phyloP scores from a whole-genome alignment of 768 basidiomycete genomes.

The Pulveroboletus sp. region DNA sequence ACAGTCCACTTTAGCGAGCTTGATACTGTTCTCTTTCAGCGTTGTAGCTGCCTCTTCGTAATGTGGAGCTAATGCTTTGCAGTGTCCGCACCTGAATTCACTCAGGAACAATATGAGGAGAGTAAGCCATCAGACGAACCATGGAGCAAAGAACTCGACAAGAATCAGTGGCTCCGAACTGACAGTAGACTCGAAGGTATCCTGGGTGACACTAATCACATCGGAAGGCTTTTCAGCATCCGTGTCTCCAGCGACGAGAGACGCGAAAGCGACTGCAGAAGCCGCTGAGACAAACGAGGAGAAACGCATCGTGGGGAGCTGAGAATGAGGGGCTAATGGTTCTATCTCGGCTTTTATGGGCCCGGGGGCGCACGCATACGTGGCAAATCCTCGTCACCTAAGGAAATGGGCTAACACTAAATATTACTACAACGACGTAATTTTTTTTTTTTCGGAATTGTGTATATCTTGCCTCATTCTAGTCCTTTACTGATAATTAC shows the following conservation, averaged over 20 bases:
- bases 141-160: conserved; percentile 94
- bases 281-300: conserved; percentile 44
- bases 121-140: conserved; percentile 37
- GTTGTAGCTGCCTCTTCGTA: conserved; percentile 92
- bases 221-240: conserved; percentile 52
- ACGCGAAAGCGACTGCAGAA: conserved; percentile 49
- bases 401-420: background rate
- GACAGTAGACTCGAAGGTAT: conserved; percentile 65
- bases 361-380: conserved; percentile 27
- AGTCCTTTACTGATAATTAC: background rate
- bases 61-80: conserved; percentile 91
- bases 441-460: background rate
- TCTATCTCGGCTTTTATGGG: conserved; percentile 19
- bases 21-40: conserved; percentile 86
- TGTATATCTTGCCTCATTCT: no score
- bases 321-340: background rate
- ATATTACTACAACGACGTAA: background rate
- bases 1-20: conserved; percentile 95
- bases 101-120: background rate
- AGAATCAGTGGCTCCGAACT: conserved; percentile 68
- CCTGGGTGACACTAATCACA: conserved; percentile 70
- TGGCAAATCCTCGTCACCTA: conserved; percentile 16
- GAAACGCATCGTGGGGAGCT: conserved; percentile 57
- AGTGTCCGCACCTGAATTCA: conserved; percentile 81
- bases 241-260: conserved; percentile 46